Percentiles rank a stretch among this genome's conserved stretches.
phyloP scores from a whole-genome alignment of 148 eudicot genomes.

The Silene latifolia region DNA sequence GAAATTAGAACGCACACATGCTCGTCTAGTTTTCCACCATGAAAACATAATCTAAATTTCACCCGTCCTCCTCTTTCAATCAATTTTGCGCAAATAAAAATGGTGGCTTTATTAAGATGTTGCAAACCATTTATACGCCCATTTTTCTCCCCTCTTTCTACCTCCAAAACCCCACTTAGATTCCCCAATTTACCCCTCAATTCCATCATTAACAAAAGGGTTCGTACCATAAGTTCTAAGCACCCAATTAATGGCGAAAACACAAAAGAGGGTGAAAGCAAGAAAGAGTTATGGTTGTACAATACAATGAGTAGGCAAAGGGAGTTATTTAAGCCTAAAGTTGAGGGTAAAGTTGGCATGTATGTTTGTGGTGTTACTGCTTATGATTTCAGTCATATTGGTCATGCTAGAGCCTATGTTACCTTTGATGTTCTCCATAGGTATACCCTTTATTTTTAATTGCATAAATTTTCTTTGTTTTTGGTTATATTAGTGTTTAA shows the following conservation, averaged over 20 bases:
- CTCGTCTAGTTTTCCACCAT: not conserved
- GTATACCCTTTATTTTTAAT: conserved; percentile 21
- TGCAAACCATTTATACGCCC: conserved; percentile 1
- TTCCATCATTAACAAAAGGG: not conserved
- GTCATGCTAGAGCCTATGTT: conserved; percentile 90
- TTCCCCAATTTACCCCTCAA: conserved; percentile 1
- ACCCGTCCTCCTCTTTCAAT: not conserved
- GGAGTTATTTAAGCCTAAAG: conserved; percentile 64
- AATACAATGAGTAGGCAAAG: conserved; percentile 73
- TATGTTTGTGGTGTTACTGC: conserved; percentile 95
- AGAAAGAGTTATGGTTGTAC: conserved; percentile 51
- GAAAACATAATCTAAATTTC: conserved; percentile 9
- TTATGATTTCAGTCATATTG: conserved; percentile 95
- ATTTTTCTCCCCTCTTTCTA: not conserved
- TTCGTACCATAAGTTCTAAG: not conserved
- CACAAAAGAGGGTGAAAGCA: conserved; percentile 10
- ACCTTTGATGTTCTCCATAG: conserved; percentile 82
- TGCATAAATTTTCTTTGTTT: not conserved
- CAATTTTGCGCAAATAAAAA: not conserved
- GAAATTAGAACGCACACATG: not conserved
- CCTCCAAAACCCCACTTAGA: conserved; percentile 20
- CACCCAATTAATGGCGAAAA: conserved; percentile 8
- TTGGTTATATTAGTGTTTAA: conserved; percentile 1
- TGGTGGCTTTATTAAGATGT: conserved; percentile 1
- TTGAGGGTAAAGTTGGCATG: conserved; percentile 81